Evolutionary conservation across 2,329 filamentous ascomycete genomes (phyloP), one percentile per base, ranked within the genome.

Genomic region (Hawksworthiomyces lignivorus): DNA sequence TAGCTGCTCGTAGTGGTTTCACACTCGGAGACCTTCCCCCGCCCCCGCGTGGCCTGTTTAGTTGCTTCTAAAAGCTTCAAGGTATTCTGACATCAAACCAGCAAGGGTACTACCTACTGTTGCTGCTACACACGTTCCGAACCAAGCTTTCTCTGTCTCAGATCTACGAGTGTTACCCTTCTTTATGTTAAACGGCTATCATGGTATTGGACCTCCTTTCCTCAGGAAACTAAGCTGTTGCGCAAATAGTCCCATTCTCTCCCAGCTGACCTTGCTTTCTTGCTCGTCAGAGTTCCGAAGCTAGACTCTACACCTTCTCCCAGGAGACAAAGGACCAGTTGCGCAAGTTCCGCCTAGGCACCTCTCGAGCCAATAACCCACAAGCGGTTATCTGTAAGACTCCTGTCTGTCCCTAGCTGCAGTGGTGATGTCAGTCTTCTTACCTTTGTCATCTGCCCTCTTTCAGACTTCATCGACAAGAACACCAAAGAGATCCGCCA

Each of bases 311-410:
- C 69, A 87, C 85, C 46, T 94, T 97, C 76, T 94, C 88, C 24
- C 77, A 80, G 50, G 87, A 92, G 66, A 95, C 87, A 34, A 92
- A 84, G 65, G 81, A 88, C 51, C 82, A 89, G 58, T 77, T 98
- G 51, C 84, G 87, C 63, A 97, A 96, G 66, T 98, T 98, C 69
- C 85, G 92, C 38, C 75, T 98, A 21, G 80, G 83, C 20, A 97
- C 92, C 3, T 96, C 89, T 26, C 74, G 92, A 51, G 81, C 87
- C 39, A 90, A 83, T 59, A 80, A 83, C 35, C 84, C 89, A 1
- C 87, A 96, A 68, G 92, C 89, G 47, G 80, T 94, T 48, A 94
- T 98, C 54, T 97, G 92, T 97, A 84, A 65, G 82, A 12, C 15
- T 20, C 11, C 24, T 21, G 4, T 18, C 17, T 18, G 14, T 11